Evolutionary conservation across 2,329 filamentous ascomycete species (phyloP).

Genomic region (Verruconis gallopava): DNA sequence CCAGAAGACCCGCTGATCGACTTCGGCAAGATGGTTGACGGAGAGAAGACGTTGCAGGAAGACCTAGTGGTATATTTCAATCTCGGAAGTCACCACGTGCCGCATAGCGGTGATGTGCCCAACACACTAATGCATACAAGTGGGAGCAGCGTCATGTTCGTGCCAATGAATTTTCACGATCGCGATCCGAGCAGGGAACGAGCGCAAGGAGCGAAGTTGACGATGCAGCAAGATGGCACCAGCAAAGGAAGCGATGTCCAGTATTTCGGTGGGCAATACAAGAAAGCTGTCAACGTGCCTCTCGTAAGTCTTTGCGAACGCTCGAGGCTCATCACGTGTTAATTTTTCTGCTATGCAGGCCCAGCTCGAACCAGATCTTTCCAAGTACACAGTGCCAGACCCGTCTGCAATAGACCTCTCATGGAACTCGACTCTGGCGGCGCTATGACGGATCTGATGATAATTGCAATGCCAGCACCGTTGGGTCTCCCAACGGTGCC

Average conservation of each 20-base stretch:
- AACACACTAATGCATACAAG: slow-evolving; percentile 21
- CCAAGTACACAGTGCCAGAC: slow-evolving; percentile 5
- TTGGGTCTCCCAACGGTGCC: no score
- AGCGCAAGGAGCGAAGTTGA: slow-evolving; percentile 19
- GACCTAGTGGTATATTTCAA: slow-evolving; percentile 42
- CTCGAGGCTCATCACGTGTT: not conserved
- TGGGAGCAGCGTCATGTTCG: slow-evolving; percentile 19
- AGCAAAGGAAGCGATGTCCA: slow-evolving; percentile 3
- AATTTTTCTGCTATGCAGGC: slow-evolving; percentile 3
- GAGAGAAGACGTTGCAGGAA: slow-evolving; percentile 30
- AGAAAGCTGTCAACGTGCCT: not conserved
- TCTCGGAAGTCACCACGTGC: slow-evolving; percentile 45
- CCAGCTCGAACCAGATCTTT: slow-evolving; percentile 4
- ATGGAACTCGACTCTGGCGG: slow-evolving; percentile 7
- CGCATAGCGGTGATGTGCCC: slow-evolving; percentile 35
- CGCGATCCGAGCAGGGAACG: slow-evolving; percentile 17
- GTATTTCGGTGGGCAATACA: slow-evolving; percentile 7
- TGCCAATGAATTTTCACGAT: slow-evolving; percentile 21
- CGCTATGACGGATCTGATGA: no score
- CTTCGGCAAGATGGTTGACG: slow-evolving; percentile 32
- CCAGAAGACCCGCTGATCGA: slow-evolving; percentile 31
- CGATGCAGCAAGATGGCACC: slow-evolving; percentile 12
- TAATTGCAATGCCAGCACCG: no score
- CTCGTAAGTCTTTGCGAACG: slow-evolving; percentile 1
- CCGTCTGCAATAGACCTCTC: not conserved